These are phyloP conservation scores for Suillus cothurnatus DNA, from an alignment of 768 basidiomycete genomes.

Conservation along the genomic window DNA sequence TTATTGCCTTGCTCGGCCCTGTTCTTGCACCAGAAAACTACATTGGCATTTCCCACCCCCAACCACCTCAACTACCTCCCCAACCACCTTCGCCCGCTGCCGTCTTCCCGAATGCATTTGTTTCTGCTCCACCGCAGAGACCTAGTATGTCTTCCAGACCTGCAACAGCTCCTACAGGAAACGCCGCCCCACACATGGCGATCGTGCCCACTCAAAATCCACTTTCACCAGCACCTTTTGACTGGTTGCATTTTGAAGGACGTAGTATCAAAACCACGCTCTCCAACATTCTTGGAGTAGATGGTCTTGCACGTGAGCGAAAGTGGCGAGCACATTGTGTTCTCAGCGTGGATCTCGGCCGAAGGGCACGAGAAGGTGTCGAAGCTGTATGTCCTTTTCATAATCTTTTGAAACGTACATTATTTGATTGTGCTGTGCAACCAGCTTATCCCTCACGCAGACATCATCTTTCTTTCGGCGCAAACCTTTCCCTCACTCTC, in stretches of 20 bases:
- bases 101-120: constrained; percentile 26
- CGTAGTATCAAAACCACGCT: constrained; percentile 78
- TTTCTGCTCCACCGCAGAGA: constrained; percentile 30
- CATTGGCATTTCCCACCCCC: constrained; percentile 28
- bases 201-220: constrained; percentile 41
- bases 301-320: constrained; percentile 79
- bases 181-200: constrained; percentile 10
- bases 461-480: constrained; percentile 70
- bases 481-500: constrained; percentile 28
- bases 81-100: constrained; percentile 32
- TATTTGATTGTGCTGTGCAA: constrained; percentile 9
- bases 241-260: constrained; percentile 88
- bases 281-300: constrained; percentile 75
- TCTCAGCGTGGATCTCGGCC: constrained; percentile 78
- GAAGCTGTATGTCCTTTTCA: constrained; percentile 61
- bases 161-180: constrained; percentile 25
- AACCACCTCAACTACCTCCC: constrained; percentile 18
- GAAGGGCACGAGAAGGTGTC: constrained; percentile 73
- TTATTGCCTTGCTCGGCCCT: constrained; percentile 78
- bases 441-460: constrained; percentile 80
- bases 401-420: not conserved
- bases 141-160: constrained; percentile 37
- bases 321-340: constrained; percentile 85
- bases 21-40: constrained; percentile 83
- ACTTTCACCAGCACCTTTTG: constrained; percentile 75